Percentiles rank a stretch among this genome's conserved stretches.
These are phyloP conservation scores for Colletotrichum sp. DNA, from an alignment of 2,329 filamentous ascomycete genomes.

Conservation along the genomic window DNA sequence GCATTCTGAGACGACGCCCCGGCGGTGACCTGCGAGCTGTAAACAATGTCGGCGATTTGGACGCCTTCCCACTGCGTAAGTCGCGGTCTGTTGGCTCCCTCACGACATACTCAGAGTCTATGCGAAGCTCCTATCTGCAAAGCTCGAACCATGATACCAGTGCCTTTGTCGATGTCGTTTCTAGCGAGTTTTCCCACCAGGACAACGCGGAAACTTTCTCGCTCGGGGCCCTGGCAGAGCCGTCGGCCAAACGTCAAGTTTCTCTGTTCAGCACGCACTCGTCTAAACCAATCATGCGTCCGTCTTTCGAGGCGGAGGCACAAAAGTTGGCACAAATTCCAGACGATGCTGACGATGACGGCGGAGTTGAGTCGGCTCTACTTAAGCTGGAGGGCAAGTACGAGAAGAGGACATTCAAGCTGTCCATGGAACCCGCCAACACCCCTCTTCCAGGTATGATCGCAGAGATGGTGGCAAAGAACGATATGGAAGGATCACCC, in stretches of 20 bases:
- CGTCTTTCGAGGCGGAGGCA: constrained; percentile 88
- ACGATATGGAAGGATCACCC: constrained; percentile 26
- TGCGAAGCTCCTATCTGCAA: constrained; percentile 61
- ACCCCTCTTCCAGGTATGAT: constrained; percentile 25
- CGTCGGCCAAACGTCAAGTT: constrained; percentile 45
- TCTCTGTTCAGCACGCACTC: constrained; percentile 68
- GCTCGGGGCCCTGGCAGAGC: constrained; percentile 61
- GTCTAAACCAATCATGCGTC: constrained; percentile 66
- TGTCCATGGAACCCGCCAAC: constrained; percentile 42
- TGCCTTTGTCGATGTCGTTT: constrained; percentile 49
- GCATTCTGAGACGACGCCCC: constrained; percentile 72
- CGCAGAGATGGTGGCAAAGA: neutral
- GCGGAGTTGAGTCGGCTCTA: constrained; percentile 90
- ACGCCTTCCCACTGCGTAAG: constrained; percentile 51
- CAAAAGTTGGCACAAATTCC: constrained; percentile 87
- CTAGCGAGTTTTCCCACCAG: constrained; percentile 42
- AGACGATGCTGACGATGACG: constrained; percentile 79
- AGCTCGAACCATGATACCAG: constrained; percentile 43
- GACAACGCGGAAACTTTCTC: constrained; percentile 56
- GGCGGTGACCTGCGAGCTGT: constrained; percentile 77
- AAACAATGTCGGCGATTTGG: constrained; percentile 67
- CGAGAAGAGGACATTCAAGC: constrained; percentile 54
- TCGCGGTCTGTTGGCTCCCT: constrained; percentile 65
- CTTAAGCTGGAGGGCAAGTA: constrained; percentile 91
- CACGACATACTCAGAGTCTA: constrained; percentile 64